Conservation (phyloP, 208 protist genomes). For the Blechomonas ayalai region DNA sequence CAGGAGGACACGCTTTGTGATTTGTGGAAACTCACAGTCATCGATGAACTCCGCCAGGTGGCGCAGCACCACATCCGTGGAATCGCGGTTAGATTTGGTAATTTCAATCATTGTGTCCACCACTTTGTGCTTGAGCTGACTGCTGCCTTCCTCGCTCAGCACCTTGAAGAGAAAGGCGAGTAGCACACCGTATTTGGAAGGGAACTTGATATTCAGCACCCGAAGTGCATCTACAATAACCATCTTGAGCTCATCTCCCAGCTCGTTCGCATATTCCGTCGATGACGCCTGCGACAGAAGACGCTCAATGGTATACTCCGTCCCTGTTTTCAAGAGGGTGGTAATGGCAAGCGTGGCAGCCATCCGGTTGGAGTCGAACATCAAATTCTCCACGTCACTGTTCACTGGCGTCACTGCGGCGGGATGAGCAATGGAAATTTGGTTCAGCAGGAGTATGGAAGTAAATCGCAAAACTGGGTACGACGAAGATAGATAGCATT, state of each 20-base stretch:
- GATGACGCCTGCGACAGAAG: conserved; percentile 95
- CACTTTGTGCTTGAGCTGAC: conserved; percentile 93
- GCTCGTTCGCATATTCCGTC: conserved; percentile 89
- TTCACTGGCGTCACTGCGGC: conserved; percentile 90
- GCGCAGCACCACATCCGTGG: conserved; percentile 87
- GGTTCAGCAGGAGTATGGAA: conserved; percentile 92
- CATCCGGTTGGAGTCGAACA: conserved; percentile 93
- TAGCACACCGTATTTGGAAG: conserved; percentile 84
- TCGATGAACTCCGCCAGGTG: conserved; percentile 99
- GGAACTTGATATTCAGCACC: conserved; percentile 94
- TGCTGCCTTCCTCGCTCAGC: conserved; percentile 85
- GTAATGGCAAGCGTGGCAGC: conserved; percentile 98
- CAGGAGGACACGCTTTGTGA: conserved; percentile 94
- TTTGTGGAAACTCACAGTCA: conserved; percentile 96
- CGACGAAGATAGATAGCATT: conserved; percentile 90
- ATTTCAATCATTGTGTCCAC: conserved; percentile 95
- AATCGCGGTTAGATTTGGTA: conserved; percentile 82
- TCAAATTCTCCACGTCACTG: conserved; percentile 94
- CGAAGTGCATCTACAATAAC: conserved; percentile 96
- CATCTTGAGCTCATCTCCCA: conserved; percentile 96
- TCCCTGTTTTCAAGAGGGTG: conserved; percentile 96
- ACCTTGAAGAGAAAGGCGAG: conserved; percentile 88
- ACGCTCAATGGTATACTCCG: conserved; percentile 93
- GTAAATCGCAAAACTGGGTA: conserved; percentile 93
- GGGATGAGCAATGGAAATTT: conserved; percentile 72